Evolutionary conservation across 2,329 filamentous ascomycete genomes (phyloP), one percentile per base, ranked within the genome.

Genomic region (Aspergillus nomiae): DNA sequence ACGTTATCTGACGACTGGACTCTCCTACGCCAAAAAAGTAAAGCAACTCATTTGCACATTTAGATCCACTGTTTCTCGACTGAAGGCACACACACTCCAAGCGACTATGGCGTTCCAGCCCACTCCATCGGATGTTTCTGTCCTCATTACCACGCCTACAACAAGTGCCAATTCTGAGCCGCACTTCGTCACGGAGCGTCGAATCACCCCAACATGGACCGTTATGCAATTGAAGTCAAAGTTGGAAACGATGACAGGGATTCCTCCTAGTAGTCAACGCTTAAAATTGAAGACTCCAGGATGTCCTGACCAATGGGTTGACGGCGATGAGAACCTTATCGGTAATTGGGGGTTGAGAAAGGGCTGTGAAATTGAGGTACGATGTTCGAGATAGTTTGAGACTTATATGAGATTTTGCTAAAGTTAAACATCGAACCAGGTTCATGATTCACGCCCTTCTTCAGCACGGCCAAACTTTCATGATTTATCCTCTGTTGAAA

Each of bases 191-290:
- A 94, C 92, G 58, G 95, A 99, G 81, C 91, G 94, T 65, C 92
- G 95, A 69, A 89, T 98, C 76, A 94, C 92, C 30, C 94, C 94
- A 16, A 90, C 94, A 69, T 99, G 95, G 95, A 90, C 90, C 65
- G 90, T 99, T 74, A 84, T 86, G 60, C 89, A 92, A 72, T 85
- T 98, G 71, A 97, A 94, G 81, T 81, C 85, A 59, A 96, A 95
- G 78, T 88, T 99, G 58, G 94, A 98, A 79, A 90, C 92, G 65
- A 89, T 98, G 79, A 98, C 94, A 2, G 95, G 95, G 65, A 89
- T 98, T 43, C 94, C 95, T 19, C 91, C 94, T 12, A 86, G 85
- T 34, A 88, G 85, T 64, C 95, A 98, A 78, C 87, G 84, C 65
- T 85, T 99, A 65, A 88, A 84, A 34, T 83, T 97, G 74, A 91